Evolutionary conservation across 1,284 basidiomycete species (phyloP).

Genomic region (Mycena sp.): DNA sequence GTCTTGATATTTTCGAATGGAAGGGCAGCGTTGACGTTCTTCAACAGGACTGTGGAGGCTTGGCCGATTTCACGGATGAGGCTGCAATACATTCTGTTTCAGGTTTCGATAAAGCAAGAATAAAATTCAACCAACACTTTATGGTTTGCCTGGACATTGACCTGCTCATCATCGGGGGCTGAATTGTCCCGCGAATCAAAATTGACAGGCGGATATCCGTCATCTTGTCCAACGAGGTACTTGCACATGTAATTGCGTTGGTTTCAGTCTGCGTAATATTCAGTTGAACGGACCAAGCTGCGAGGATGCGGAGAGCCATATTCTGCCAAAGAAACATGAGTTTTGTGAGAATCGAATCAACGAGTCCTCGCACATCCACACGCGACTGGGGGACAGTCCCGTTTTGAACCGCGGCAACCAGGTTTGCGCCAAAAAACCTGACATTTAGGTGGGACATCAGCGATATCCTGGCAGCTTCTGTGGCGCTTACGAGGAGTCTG

Average conservation of each 20-base stretch:
- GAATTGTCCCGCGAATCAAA: slow-evolving; percentile 51
- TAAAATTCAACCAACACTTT: slow-evolving; percentile 49
- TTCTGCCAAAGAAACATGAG: slow-evolving; percentile 49
- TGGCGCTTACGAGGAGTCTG: slow-evolving; percentile 43
- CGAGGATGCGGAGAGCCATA: slow-evolving; percentile 69
- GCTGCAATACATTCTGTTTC: slow-evolving; percentile 39
- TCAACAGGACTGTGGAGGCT: slow-evolving; percentile 78
- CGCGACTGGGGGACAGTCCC: slow-evolving; percentile 60
- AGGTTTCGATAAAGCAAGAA: not conserved
- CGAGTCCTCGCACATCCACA: slow-evolving; percentile 49
- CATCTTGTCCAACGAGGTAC: slow-evolving; percentile 70
- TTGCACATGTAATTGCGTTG: slow-evolving; percentile 33
- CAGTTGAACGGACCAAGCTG: slow-evolving; percentile 58
- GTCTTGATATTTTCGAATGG: slow-evolving; percentile 64
- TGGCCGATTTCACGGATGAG: slow-evolving; percentile 75
- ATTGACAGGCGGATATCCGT: slow-evolving; percentile 59
- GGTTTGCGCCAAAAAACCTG: slow-evolving; percentile 61
- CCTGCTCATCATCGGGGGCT: slow-evolving; percentile 51
- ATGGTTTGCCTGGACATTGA: slow-evolving; percentile 76
- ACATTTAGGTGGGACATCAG: not conserved
- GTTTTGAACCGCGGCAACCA: slow-evolving; percentile 61
- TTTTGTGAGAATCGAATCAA: not conserved
- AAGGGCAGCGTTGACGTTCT: slow-evolving; percentile 67
- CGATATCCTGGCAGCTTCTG: not conserved
- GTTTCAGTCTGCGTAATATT: not conserved